phyloP scores from a whole-genome alignment of 2,329 filamentous ascomycete genomes.

The Colletotrichum spaethianum region DNA sequence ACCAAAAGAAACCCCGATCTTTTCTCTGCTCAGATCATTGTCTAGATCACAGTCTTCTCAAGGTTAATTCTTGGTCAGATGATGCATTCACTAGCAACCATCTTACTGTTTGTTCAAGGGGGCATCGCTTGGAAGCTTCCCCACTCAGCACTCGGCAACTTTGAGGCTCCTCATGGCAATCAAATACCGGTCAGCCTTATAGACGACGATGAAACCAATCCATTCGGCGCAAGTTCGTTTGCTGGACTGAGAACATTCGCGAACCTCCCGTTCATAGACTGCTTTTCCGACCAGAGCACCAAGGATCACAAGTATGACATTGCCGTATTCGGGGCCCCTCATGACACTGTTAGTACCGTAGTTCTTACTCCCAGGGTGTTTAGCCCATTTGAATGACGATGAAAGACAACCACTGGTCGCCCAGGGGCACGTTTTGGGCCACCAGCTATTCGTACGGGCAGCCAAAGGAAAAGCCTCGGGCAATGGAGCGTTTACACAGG shows the following conservation, averaged over 20 bases:
- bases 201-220: slow-evolving; percentile 38
- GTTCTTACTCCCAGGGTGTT: background rate
- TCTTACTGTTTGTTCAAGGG: background rate
- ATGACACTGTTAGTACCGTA: slow-evolving; percentile 46
- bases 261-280: slow-evolving; percentile 45
- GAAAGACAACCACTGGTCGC: slow-evolving; percentile 45
- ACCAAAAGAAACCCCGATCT: background rate
- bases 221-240: slow-evolving; percentile 37
- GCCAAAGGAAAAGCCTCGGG: slow-evolving; percentile 43
- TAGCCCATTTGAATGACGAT: background rate
- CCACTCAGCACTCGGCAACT: slow-evolving; percentile 11
- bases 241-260: slow-evolving; percentile 46
- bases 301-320: slow-evolving; percentile 45
- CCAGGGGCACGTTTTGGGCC: slow-evolving; percentile 50
- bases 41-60: background rate
- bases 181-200: slow-evolving; percentile 38
- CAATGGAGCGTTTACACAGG: slow-evolving; percentile 48
- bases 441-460: slow-evolving; percentile 46
- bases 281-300: slow-evolving; percentile 43
- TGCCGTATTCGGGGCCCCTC: slow-evolving; percentile 48
- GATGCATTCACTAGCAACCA: background rate
- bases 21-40: background rate
- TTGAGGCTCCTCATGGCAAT: slow-evolving; percentile 20
- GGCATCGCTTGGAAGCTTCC: slow-evolving; percentile 32
- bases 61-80: background rate